Evolutionary conservation across 2,329 filamentous ascomycete genomes (phyloP), one percentile per base, ranked within the genome.

Genomic region (Apiospora aurea): DNA sequence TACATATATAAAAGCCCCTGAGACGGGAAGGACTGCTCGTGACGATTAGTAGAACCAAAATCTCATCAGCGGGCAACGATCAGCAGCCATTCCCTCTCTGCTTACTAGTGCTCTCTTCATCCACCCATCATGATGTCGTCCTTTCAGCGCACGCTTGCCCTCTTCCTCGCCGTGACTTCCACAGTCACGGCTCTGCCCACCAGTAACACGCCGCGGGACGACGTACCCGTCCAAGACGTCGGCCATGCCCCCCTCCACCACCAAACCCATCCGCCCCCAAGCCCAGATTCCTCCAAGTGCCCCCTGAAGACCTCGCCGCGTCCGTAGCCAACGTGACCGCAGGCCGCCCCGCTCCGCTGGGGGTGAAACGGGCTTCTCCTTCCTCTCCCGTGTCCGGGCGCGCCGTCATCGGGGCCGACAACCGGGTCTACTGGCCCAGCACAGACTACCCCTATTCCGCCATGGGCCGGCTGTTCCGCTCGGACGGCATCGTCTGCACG

Each of bases 401-500:
- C 67, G 75, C 73, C 70, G 74, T 78, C 71, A 70, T 74, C 64
- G 77, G 77, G 2, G 29, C 29, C 1, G 77, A 78, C 67, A 71
- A 78, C 71, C 77, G 77, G 11, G 66, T 74, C 38, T 71, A 74
- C 29, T 76, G 72, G 74, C 73, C 72, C 13, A 67, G 74, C 49
- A 71, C 47, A 21, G 68, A 69, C 4, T 77, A 76, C 69, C 77
- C 76, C 13, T 78, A 71, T 71, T 71, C 70, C 24, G 67, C 76
- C 18, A 74, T 77, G 70, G 77, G 78, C 1, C 73, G 74, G 24
- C 72, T 79, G 38, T 46, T 72, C 14, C 75, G 75, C 70, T 74
- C 71, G 46, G 74, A 73, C 46, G 77, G 77, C 4, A 71, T 75
- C 34, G 74, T 72, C 64, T 79, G 78, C 73, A 78, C 76, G 2